phyloP scores from a whole-genome alignment of 495 filamentous ascomycete genomes.

The Neurospora pannonica region DNA sequence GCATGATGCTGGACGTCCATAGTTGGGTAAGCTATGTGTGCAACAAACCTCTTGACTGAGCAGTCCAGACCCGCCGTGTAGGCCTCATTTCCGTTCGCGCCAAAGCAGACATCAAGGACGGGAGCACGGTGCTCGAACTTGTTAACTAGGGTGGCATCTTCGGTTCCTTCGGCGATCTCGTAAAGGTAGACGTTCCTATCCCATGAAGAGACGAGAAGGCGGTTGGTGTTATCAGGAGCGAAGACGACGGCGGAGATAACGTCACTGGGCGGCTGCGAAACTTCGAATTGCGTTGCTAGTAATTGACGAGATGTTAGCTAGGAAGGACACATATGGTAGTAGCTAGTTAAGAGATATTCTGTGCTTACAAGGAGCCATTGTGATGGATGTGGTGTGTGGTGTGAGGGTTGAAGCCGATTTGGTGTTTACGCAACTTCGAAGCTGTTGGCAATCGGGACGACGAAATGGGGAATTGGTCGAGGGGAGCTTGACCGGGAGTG shows the following conservation, averaged over 20 bases:
- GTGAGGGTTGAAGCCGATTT: not conserved
- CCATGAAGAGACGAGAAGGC: slow-evolving; percentile 87
- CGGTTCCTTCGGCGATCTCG: slow-evolving; percentile 48
- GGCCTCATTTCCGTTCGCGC: slow-evolving; percentile 66
- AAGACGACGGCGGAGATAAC: slow-evolving; percentile 81
- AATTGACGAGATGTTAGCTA: not conserved
- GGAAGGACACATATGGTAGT: not conserved
- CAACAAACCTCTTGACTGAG: slow-evolving; percentile 60
- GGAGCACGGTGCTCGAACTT: slow-evolving; percentile 78
- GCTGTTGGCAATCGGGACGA: not conserved
- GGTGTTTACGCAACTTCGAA: not conserved
- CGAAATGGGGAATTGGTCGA: not conserved
- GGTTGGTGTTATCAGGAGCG: slow-evolving; percentile 56
- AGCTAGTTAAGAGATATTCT: not conserved
- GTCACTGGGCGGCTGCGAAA: slow-evolving; percentile 70
- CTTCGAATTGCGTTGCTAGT: slow-evolving; percentile 58
- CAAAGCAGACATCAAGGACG: slow-evolving; percentile 86
- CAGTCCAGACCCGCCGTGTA: slow-evolving; percentile 80
- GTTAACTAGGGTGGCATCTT: slow-evolving; percentile 51
- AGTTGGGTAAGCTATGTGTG: not conserved
- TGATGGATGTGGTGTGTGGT: not conserved
- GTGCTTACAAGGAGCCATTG: slow-evolving; percentile 31
- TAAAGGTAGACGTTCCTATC: slow-evolving; percentile 89
- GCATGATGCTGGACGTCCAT: not conserved
- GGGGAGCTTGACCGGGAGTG: not conserved